Evolutionary conservation across 2,329 filamentous ascomycete species (phyloP).

Genomic region (Colletotrichum tropicicola): DNA sequence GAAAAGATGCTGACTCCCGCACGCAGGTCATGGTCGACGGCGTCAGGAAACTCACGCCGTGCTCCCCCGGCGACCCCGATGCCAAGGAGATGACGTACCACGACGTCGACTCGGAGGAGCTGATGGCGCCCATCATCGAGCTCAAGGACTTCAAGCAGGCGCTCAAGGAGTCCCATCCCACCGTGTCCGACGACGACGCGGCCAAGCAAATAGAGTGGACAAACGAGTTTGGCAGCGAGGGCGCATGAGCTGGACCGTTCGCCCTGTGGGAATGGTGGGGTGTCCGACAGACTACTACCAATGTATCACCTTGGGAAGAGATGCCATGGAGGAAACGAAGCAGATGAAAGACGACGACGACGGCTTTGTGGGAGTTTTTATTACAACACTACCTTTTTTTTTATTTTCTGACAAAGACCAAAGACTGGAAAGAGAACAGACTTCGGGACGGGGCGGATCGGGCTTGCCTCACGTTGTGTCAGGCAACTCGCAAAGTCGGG

Average conservation of each 20-base stretch:
- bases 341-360: not conserved
- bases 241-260: conserved; percentile 53
- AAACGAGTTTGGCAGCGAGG: conserved; percentile 93
- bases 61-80: conserved; percentile 87
- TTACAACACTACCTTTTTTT: not conserved
- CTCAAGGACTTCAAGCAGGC: conserved; percentile 95
- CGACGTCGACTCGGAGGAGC: conserved; percentile 81
- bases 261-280: too few species aligned
- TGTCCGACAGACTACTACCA: too few species aligned
- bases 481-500: too few species aligned
- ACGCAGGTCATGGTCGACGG: conserved; percentile 75
- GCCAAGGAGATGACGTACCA: conserved; percentile 96
- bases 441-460: not conserved
- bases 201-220: conserved; percentile 92
- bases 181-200: conserved; percentile 88
- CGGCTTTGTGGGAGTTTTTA: not conserved
- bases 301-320: too few species aligned
- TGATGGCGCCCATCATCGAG: conserved; percentile 86
- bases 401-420: not conserved
- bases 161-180: conserved; percentile 87
- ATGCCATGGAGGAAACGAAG: not conserved
- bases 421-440: conserved; percentile 8
- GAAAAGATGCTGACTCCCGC: conserved; percentile 27
- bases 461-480: too few species aligned
- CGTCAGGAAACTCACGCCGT: conserved; percentile 80